Conservation (phyloP, 1,139 yeast species). For the Protomyces inundatus region DNA sequence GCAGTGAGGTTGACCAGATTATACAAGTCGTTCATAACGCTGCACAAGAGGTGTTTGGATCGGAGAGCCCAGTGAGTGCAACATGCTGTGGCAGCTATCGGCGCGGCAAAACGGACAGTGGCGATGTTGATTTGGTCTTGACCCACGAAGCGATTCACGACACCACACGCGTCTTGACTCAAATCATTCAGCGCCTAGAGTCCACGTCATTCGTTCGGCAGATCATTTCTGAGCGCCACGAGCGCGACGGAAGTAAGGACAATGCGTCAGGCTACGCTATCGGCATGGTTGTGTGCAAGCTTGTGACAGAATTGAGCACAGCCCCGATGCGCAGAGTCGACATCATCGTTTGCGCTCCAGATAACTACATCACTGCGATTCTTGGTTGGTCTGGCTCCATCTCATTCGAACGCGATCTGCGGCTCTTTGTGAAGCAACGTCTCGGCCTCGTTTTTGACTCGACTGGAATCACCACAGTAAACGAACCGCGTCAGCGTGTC, state of each 20-base stretch:
- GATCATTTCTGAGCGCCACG: constrained; percentile 8
- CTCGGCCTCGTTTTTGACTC: constrained; percentile 27
- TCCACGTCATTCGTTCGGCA: not conserved
- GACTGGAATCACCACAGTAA: constrained; percentile 25
- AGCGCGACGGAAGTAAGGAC: constrained; percentile 5
- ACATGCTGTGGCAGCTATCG: constrained; percentile 32
- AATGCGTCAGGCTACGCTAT: constrained; percentile 1
- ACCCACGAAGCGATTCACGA: constrained; percentile 3
- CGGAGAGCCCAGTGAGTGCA: constrained; percentile 6
- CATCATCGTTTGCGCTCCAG: constrained; percentile 30
- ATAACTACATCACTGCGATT: constrained; percentile 30
- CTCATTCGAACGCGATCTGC: constrained; percentile 32
- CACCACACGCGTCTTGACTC: not conserved
- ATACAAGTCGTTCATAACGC: constrained; percentile 11
- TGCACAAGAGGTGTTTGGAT: constrained; percentile 9
- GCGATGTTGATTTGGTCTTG: constrained; percentile 31
- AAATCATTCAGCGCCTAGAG: constrained; percentile 5
- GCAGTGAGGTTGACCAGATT: constrained; percentile 29
- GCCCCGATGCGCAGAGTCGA: constrained; percentile 28
- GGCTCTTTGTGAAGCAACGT: constrained; percentile 17
- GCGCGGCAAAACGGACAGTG: constrained; percentile 27
- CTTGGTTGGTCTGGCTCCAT: constrained; percentile 34
- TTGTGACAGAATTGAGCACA: not conserved
- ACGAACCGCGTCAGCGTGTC: constrained; percentile 11
- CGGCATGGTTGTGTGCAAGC: constrained; percentile 1